Evolutionary conservation across 2,329 filamentous ascomycete genomes (phyloP).

Genomic region (Didymellaceae sp.): DNA sequence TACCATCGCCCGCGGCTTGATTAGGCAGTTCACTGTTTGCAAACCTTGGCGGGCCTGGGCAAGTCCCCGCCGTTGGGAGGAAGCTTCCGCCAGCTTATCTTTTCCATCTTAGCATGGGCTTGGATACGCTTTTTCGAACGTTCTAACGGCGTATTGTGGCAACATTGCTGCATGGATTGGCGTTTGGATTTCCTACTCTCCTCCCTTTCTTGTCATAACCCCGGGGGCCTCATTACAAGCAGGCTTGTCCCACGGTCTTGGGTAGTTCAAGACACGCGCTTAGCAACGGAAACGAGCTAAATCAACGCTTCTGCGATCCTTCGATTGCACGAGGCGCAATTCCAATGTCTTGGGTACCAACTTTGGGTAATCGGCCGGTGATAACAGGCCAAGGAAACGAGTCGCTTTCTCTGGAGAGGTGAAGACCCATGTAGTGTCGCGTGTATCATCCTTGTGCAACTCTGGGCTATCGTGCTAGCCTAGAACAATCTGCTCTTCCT

Average conservation of each 20-base stretch:
- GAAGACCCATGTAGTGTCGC: slow-evolving; percentile 10
- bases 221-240: slow-evolving; percentile 16
- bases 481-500: slow-evolving; percentile 14
- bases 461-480: slow-evolving; percentile 16
- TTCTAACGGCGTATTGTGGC: slow-evolving; percentile 18
- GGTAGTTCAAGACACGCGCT: slow-evolving; percentile 25
- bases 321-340: slow-evolving; percentile 22
- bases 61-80: slow-evolving; percentile 6
- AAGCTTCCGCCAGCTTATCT: slow-evolving; percentile 28
- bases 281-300: slow-evolving; percentile 23
- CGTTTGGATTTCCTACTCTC: slow-evolving; percentile 22
- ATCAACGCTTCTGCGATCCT: slow-evolving; percentile 17
- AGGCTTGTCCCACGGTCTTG: slow-evolving; percentile 30
- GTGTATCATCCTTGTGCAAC: slow-evolving; percentile 23
- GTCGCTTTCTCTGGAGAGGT: slow-evolving; percentile 9
- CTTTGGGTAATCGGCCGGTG: slow-evolving; percentile 12
- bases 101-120: slow-evolving; percentile 27
- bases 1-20: slow-evolving; percentile 13
- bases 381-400: slow-evolving; percentile 23
- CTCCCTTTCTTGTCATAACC: slow-evolving; percentile 30
- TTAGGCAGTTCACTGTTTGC: slow-evolving; percentile 15
- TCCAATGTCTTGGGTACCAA: slow-evolving; percentile 18
- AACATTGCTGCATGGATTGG: slow-evolving; percentile 18
- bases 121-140: slow-evolving; percentile 31
- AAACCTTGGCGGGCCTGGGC: slow-evolving; percentile 24